Percentiles rank a stretch among this genome's conserved stretches.
Conservation (phyloP, 78 protist genomes). For the Isochrysis galbana region DNA sequence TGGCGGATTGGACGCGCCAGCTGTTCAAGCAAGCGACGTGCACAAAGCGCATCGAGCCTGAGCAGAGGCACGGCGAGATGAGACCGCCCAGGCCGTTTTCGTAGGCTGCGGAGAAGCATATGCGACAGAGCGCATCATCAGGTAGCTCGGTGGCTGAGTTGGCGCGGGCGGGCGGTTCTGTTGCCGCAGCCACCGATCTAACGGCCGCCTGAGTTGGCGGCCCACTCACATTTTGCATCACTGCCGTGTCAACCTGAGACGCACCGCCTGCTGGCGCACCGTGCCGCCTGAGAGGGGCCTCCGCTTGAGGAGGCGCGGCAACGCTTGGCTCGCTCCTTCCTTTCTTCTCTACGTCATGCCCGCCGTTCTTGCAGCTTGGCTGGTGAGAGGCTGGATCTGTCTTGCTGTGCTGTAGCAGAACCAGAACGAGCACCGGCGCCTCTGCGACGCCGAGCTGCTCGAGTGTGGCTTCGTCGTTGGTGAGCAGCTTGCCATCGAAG, state of each 20-base stretch:
- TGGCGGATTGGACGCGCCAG: slow-evolving; percentile 7
- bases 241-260: neutral
- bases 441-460: neutral
- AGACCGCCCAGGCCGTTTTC: neutral
- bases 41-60: slow-evolving; percentile 16
- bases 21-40: slow-evolving; percentile 24
- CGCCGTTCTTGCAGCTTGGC: neutral
- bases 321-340: neutral
- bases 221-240: no score
- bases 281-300: neutral
- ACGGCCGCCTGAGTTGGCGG: no score
- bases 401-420: no score
- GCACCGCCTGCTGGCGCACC: neutral
- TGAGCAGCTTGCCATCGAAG: neutral
- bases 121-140: neutral
- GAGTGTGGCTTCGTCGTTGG: neutral
- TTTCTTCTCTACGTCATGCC: neutral
- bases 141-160: neutral
- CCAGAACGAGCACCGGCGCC: neutral
- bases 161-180: neutral
- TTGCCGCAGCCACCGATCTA: no score
- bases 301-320: neutral
- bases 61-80: neutral
- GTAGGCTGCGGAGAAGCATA: neutral
- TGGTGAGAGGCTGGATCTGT: no score